Evolutionary conservation across 2,329 filamentous ascomycete genomes (phyloP).

Genomic region (Scopulariopsis brevicaulis): DNA sequence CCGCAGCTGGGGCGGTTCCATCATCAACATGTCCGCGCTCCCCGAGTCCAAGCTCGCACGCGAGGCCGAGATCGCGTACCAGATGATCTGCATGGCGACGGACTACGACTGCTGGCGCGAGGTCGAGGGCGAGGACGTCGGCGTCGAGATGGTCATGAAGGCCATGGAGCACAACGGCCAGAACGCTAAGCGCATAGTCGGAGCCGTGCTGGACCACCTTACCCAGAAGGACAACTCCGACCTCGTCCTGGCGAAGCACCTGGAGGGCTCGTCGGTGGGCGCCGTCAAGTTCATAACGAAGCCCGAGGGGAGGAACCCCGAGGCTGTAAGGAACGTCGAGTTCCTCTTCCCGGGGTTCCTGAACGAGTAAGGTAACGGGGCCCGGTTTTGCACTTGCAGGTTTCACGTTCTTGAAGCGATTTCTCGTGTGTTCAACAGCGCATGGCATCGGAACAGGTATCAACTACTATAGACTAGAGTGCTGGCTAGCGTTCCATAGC

Average conservation of each 20-base stretch:
- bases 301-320: constrained; percentile 57
- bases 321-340: constrained; percentile 68
- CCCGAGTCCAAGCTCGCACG: constrained; percentile 93
- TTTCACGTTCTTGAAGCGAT: not conserved
- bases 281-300: constrained; percentile 77
- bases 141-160: constrained; percentile 92
- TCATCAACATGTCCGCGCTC: constrained; percentile 97
- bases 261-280: constrained; percentile 64
- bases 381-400: not conserved
- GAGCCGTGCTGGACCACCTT: constrained; percentile 77
- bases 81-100: constrained; percentile 98
- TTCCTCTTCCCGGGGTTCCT: constrained; percentile 85
- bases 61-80: constrained; percentile 92
- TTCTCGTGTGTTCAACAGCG: constrained; percentile 1
- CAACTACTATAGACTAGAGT: not conserved
- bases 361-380: constrained; percentile 7
- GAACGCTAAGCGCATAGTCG: constrained; percentile 79
- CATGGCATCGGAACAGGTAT: not conserved
- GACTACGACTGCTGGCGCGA: constrained; percentile 99
- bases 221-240: constrained; percentile 66
- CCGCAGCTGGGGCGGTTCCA: constrained; percentile 80
- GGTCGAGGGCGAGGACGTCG: constrained; percentile 56
- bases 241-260: constrained; percentile 69
- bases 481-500: not conserved
- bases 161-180: constrained; percentile 90